phyloP scores from a whole-genome alignment of 441 rosid species.

The Lepidium campestre region DNA sequence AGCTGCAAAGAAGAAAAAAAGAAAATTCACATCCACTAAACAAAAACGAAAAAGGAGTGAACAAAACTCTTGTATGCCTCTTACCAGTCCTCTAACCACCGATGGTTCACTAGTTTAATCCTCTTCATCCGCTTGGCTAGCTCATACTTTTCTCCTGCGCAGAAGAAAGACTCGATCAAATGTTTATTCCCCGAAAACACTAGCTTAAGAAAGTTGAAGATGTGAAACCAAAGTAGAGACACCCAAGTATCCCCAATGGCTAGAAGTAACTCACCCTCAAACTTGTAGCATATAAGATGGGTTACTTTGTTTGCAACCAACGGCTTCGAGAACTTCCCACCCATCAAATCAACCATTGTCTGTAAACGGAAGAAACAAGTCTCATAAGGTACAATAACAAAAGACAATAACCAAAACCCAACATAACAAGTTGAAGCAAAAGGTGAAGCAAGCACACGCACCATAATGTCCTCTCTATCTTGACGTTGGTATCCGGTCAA shows the following conservation, averaged over 20 bases:
- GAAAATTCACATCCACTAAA: background rate
- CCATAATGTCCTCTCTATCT: conserved; percentile 95
- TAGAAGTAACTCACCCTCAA: conserved; percentile 57
- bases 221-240: background rate
- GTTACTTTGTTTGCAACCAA: conserved; percentile 83
- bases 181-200: background rate
- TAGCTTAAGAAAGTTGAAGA: background rate
- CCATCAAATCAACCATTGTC: conserved; percentile 96
- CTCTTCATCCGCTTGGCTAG: conserved; percentile 72
- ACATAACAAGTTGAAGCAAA: conserved; percentile 2
- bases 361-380: conserved; percentile 26
- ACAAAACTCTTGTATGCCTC: conserved; percentile 12
- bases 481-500: conserved; percentile 91
- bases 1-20: conserved; percentile 39
- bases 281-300: conserved; percentile 91
- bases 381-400: background rate
- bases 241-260: background rate
- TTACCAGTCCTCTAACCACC: conserved; percentile 93
- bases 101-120: conserved; percentile 82
- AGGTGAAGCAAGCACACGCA: conserved; percentile 12
- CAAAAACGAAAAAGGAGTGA: background rate
- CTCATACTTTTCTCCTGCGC: conserved; percentile 86
- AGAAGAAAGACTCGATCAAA: conserved; percentile 8
- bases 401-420: background rate
- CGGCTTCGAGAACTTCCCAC: conserved; percentile 87